Percentiles rank a stretch among this genome's conserved stretches.
phyloP scores from a whole-genome alignment of 2,329 filamentous ascomycete genomes.

The Hypocreales sp. region DNA sequence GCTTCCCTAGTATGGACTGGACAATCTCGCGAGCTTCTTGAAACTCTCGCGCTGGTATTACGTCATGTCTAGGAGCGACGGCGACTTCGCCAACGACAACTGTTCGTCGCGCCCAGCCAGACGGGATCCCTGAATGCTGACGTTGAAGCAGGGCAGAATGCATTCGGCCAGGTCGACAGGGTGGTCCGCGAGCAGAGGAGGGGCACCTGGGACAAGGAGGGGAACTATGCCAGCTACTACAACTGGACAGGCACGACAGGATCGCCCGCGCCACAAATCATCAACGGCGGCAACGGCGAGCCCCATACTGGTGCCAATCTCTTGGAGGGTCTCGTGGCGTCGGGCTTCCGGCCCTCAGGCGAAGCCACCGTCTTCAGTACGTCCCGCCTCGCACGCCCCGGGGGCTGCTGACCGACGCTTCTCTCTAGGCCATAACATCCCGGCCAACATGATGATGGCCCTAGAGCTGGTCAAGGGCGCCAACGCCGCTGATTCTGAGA shows the following conservation, averaged over 20 bases:
- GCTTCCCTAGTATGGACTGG: slow-evolving; percentile 83
- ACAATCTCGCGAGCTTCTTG: slow-evolving; percentile 78
- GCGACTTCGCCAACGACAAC: slow-evolving; percentile 40
- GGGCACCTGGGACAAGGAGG: slow-evolving; percentile 10
- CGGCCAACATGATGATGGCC: slow-evolving; percentile 22
- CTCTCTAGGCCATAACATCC: too few species aligned
- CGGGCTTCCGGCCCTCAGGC: slow-evolving; percentile 70
- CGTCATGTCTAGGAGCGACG: slow-evolving; percentile 51
- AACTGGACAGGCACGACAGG: slow-evolving; percentile 14
- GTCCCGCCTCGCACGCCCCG: too few species aligned
- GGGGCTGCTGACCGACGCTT: too few species aligned
- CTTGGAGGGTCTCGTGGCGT: slow-evolving; percentile 61
- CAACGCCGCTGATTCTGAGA: too few species aligned
- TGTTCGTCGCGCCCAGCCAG: slow-evolving; percentile 5
- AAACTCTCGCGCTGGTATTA: slow-evolving; percentile 66
- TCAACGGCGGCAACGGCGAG: slow-evolving; percentile 59
- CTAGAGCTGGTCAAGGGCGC: slow-evolving; percentile 42
- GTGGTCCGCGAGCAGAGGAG: slow-evolving; percentile 11
- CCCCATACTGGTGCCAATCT: too few species aligned
- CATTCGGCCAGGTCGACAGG: slow-evolving; percentile 20
- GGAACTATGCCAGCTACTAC: slow-evolving; percentile 12
- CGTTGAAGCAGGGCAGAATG: slow-evolving; percentile 51
- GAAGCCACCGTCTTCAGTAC: slow-evolving; percentile 56
- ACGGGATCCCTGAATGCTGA: not conserved
- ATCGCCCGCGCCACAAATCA: slow-evolving; percentile 23